Evolutionary conservation across 2,329 filamentous ascomycete genomes (phyloP), one percentile per base, ranked within the genome.

Genomic region (Penicillium nordicum): DNA sequence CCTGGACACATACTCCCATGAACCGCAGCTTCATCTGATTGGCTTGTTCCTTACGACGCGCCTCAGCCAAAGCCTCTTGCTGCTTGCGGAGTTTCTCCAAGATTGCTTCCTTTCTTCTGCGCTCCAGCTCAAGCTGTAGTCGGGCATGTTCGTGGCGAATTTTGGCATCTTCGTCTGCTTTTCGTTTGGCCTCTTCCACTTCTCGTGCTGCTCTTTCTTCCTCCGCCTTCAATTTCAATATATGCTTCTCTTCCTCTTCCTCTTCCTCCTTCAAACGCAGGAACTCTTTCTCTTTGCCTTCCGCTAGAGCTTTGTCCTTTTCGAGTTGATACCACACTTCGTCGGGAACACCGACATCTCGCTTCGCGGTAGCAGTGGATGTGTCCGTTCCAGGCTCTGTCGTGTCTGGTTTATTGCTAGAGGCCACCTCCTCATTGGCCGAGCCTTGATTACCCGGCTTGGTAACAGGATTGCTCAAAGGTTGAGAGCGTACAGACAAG

Each of bases 1-100:
- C 88, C 18, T 53, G 37, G 0, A 77, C 75, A 68, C 88, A 92
- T 0, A 70, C 48, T 0, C 87, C 87, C 74, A 84, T 76, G 1
- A 61, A 30, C 60, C 66, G 71, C 60, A 90, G 66, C 63, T 80
- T 85, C 38, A 66, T 61, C 70, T 82, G 78, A 11, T 37, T 25
- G n/a, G 63, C 69, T 18, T 69, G 64, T 57, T 81, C 78, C 58
- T 76, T 72, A 58, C 66, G 73, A 44, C 66, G 71, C 42, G 66
- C 63, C 61, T 76, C 67, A 6, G 18, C 40, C 7, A 32, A 14
- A 30, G 50, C 51, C 57, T 73, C 66, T 55, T 43, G 62, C n/a
- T 55, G 76, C 76, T 57, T 79, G 4, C 74, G 69, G 14, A 74
- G 66, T 37, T 80, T 73, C 27, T 79, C 76, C 38, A 74, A 36